phyloP scores from a whole-genome alignment of 2,329 filamentous ascomycete species.

The Fusarium luffae region DNA sequence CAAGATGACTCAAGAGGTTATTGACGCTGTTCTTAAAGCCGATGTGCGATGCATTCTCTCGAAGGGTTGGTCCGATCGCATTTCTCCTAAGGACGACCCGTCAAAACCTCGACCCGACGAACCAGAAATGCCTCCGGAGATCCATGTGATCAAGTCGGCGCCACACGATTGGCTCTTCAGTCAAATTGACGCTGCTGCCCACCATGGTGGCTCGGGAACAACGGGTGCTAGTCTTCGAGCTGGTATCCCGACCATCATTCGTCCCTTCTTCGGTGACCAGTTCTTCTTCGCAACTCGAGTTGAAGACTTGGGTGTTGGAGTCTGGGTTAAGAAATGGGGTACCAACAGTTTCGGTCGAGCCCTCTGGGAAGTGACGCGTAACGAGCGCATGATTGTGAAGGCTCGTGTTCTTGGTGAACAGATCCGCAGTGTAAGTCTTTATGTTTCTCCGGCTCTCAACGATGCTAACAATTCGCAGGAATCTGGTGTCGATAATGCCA shows the following conservation, averaged over 20 bases:
- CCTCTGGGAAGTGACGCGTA: conserved; percentile 90
- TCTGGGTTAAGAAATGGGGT: conserved; percentile 89
- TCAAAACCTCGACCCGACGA: conserved; percentile 66
- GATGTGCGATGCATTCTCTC: conserved; percentile 95
- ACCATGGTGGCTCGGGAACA: conserved; percentile 94
- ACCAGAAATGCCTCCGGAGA: conserved; percentile 78
- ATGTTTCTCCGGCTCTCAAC: rapidly evolving
- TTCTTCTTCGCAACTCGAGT: conserved; percentile 94
- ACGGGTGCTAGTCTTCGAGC: conserved; percentile 93
- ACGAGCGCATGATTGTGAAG: conserved; percentile 90
- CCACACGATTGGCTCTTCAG: conserved; percentile 97
- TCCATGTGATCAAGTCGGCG: conserved; percentile 87
- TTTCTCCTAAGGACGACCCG: conserved; percentile 60
- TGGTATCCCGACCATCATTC: conserved; percentile 92
- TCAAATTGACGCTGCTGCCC: conserved; percentile 92
- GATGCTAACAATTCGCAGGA: conserved; percentile 67
- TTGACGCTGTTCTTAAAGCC: conserved; percentile 89
- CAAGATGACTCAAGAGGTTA: conserved; percentile 90
- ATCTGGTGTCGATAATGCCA: conserved; percentile 87
- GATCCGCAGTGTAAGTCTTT: conserved; percentile 78
- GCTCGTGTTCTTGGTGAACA: conserved; percentile 84
- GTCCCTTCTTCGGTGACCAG: conserved; percentile 97
- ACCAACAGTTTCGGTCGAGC: conserved; percentile 86
- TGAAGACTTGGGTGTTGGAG: conserved; percentile 92
- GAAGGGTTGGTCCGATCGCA: conserved; percentile 95